These are phyloP conservation scores for Auxenochlorella pyrenoidosa DNA, from an alignment of 139 green algal species.

Conservation along the genomic window DNA sequence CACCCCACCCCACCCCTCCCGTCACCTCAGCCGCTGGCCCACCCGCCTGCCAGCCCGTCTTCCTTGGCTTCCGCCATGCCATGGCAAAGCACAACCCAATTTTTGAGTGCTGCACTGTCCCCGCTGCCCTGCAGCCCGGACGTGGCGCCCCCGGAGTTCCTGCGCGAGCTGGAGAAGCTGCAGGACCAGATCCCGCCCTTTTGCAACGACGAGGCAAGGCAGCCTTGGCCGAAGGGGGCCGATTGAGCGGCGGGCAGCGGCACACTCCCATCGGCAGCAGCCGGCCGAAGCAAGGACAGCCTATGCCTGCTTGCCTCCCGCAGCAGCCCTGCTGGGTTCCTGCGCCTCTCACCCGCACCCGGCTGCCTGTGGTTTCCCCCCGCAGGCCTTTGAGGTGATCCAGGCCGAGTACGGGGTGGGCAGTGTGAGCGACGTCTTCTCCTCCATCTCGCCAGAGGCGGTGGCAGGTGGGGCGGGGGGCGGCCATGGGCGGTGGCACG, in stretches of 20 bases:
- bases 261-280: too few species aligned
- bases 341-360: too few species aligned
- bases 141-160: conserved; percentile 80
- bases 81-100: too few species aligned
- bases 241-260: not conserved
- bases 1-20: too few species aligned
- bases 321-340: too few species aligned
- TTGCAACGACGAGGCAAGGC: conserved; percentile 50
- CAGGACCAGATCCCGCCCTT: conserved; percentile 91
- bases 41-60: too few species aligned
- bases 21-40: too few species aligned
- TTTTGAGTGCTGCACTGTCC: too few species aligned
- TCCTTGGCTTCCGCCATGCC: too few species aligned
- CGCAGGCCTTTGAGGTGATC: conserved; percentile 63
- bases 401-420: conserved; percentile 70
- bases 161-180: conserved; percentile 83
- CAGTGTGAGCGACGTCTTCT: conserved; percentile 63
- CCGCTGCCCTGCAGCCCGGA: conserved; percentile 69
- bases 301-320: too few species aligned
- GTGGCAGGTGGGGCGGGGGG: conserved; percentile 57
- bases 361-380: not conserved
- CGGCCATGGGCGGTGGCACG: not conserved
- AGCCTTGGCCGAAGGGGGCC: too few species aligned
- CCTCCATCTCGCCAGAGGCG: conserved; percentile 64
- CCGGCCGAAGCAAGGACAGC: too few species aligned